Percentiles rank a stretch among this genome's conserved stretches.
Evolutionary conservation across 2,329 filamentous ascomycete genomes (phyloP).

Genomic region (Coleophoma cylindrospora): DNA sequence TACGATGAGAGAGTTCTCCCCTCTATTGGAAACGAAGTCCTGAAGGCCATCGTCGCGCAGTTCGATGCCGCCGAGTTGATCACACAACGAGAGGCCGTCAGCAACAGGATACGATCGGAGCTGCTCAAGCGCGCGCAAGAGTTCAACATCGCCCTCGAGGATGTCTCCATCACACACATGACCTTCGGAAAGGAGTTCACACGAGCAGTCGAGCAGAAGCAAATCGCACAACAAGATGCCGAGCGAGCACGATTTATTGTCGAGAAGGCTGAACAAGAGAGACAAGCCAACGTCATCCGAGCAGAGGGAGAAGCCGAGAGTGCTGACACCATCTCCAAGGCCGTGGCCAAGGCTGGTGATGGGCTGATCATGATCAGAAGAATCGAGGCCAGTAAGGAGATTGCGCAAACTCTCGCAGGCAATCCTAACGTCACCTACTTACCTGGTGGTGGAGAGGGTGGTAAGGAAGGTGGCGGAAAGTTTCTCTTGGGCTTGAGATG

Average conservation of each 20-base stretch:
- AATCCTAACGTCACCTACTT: constrained; percentile 98
- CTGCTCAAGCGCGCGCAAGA: constrained; percentile 88
- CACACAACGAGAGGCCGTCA: constrained; percentile 96
- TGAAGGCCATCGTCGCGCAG: constrained; percentile 97
- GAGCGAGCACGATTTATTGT: constrained; percentile 97
- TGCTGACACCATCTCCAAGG: constrained; percentile 90
- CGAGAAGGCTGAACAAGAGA: constrained; percentile 97
- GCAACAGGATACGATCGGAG: constrained; percentile 87
- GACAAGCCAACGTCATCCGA: constrained; percentile 96
- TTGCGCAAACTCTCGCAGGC: constrained; percentile 79
- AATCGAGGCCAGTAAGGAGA: constrained; percentile 95
- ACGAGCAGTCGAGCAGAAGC: constrained; percentile 98
- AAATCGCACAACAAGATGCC: constrained; percentile 98
- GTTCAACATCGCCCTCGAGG: constrained; percentile 98
- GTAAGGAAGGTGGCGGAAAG: constrained; percentile 44
- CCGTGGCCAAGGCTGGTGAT: constrained; percentile 88
- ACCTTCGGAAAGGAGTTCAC: constrained; percentile 99
- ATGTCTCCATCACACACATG: constrained; percentile 99
- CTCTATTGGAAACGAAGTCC: constrained; percentile 98
- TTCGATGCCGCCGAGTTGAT: constrained; percentile 99
- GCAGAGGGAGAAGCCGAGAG: constrained; percentile 97
- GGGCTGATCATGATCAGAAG: constrained; percentile 93
- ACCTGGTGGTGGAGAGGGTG: constrained; percentile 68
- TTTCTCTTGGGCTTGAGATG: constrained; percentile 61
- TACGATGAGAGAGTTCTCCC: constrained; percentile 98